Conservation (phyloP, 163 green algal genomes). For the Botryococcus braunii region DNA sequence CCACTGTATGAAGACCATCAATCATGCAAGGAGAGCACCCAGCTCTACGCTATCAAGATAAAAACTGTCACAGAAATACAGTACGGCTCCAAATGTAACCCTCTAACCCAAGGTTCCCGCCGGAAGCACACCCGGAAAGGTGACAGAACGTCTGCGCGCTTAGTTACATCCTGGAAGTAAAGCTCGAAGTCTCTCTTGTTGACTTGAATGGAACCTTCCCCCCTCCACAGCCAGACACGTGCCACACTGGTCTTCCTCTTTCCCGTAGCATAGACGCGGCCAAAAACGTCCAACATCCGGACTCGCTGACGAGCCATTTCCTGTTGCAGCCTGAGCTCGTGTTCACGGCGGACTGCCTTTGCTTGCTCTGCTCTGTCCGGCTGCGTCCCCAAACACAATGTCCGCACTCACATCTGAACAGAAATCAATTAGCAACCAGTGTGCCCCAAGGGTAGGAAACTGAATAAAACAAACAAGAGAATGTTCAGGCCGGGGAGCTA, state of each 20-base stretch:
- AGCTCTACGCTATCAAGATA: no score
- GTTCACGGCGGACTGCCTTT: constrained; percentile 24
- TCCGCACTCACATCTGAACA: no score
- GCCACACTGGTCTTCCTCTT: constrained; percentile 60
- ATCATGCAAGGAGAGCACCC: no score
- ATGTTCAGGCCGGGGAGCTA: no score
- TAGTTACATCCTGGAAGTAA: constrained; percentile 64
- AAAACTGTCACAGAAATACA: no score
- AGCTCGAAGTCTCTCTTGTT: constrained; percentile 62
- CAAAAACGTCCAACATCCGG: constrained; percentile 36
- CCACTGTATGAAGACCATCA: no score
- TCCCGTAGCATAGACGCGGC: constrained; percentile 43
- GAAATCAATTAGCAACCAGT: no score
- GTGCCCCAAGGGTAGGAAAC: no score
- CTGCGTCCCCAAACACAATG: no score
- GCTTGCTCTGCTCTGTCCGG: constrained; percentile 23
- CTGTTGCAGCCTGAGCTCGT: constrained; percentile 36
- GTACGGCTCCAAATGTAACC: no score
- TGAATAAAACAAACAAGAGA: no score
- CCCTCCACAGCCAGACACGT: constrained; percentile 43
- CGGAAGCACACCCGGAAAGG: constrained; percentile 46
- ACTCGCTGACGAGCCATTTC: constrained; percentile 23
- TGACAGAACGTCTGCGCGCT: constrained; percentile 55
- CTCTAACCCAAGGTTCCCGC: no score
- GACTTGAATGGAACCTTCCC: constrained; percentile 54